Evolutionary conservation across 257 asterid species (phyloP).

Genomic region (Lycium barbarum): DNA sequence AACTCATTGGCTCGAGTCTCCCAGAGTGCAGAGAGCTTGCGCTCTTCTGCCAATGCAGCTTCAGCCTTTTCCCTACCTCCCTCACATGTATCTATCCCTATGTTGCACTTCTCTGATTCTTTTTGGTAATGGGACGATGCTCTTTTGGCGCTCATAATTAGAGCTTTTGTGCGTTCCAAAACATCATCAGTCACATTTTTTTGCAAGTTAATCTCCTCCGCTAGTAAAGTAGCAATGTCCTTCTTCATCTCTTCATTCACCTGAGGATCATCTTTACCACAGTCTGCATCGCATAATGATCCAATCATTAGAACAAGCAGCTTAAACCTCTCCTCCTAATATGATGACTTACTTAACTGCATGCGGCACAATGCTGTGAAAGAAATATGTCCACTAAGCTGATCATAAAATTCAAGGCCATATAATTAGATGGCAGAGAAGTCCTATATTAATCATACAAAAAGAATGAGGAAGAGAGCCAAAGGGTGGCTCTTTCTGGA

Average conservation of each 20-base stretch:
- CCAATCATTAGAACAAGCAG: neutral
- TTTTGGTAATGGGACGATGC: constrained; percentile 41
- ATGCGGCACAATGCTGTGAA: neutral
- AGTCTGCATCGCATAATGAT: constrained; percentile 29
- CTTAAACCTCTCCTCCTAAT: neutral
- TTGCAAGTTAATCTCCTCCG: constrained; percentile 47
- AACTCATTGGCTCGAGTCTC: constrained; percentile 44
- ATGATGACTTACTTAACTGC: neutral
- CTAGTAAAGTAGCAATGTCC: constrained; percentile 36
- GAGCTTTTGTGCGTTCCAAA: constrained; percentile 36
- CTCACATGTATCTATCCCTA: constrained; percentile 43
- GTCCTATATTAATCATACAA: neutral
- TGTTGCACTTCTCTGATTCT: constrained; percentile 47
- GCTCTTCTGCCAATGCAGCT: constrained; percentile 44
- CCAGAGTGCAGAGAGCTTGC: constrained; percentile 48
- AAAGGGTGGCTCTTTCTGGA: neutral
- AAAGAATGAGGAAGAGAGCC: neutral
- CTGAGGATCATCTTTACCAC: constrained; percentile 41
- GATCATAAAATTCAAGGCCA: no score
- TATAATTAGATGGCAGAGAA: neutral
- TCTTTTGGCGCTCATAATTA: constrained; percentile 38
- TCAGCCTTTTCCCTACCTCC: constrained; percentile 48
- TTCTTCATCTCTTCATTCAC: constrained; percentile 48
- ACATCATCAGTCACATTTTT: constrained; percentile 38
- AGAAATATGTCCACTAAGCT: neutral